A percentile compares a stretch with the other conserved stretches of the same genome.
Evolutionary conservation across 139 green algal genomes (phyloP).

Genomic region (Chlorella sorokiniana): DNA sequence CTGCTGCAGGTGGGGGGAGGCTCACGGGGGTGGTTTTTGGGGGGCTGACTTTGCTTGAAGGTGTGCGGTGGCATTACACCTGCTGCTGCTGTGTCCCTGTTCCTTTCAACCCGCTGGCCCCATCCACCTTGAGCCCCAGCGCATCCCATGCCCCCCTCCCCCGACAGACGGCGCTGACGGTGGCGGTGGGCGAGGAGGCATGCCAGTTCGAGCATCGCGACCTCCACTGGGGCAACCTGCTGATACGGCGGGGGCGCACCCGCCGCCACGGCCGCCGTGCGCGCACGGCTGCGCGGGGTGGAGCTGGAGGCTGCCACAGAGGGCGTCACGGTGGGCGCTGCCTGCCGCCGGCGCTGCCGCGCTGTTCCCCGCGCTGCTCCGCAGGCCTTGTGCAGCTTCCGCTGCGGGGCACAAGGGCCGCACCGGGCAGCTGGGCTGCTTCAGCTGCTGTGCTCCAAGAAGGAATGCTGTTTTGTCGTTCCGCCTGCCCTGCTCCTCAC

Average conservation of each 20-base stretch:
- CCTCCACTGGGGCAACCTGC: constrained; percentile 93
- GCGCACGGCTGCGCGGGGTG: constrained; percentile 32
- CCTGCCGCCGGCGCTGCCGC: neutral
- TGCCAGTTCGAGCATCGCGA: constrained; percentile 97
- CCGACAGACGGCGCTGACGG: constrained; percentile 68
- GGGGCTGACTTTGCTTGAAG: no score
- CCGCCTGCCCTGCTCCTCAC: neutral
- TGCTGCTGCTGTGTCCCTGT: neutral
- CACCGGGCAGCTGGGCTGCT: neutral
- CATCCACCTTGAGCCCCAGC: neutral
- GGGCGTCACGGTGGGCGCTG: constrained; percentile 11
- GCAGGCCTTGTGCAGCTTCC: neutral
- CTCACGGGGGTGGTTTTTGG: neutral
- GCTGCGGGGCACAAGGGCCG: neutral
- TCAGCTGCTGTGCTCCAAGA: neutral
- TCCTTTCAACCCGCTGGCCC: neutral
- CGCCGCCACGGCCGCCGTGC: neutral
- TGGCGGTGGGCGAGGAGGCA: constrained; percentile 89
- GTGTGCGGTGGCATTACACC: neutral
- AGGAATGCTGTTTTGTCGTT: no score
- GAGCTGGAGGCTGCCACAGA: constrained; percentile 1
- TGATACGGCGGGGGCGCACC: constrained; percentile 45
- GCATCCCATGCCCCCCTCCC: neutral
- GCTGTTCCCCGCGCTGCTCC: no score
- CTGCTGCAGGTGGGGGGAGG: constrained; percentile 80